Percentiles rank a stretch among this genome's conserved stretches.
These are phyloP conservation scores for Galerina sulciceps DNA, from an alignment of 768 basidiomycete species.

Conservation along the genomic window DNA sequence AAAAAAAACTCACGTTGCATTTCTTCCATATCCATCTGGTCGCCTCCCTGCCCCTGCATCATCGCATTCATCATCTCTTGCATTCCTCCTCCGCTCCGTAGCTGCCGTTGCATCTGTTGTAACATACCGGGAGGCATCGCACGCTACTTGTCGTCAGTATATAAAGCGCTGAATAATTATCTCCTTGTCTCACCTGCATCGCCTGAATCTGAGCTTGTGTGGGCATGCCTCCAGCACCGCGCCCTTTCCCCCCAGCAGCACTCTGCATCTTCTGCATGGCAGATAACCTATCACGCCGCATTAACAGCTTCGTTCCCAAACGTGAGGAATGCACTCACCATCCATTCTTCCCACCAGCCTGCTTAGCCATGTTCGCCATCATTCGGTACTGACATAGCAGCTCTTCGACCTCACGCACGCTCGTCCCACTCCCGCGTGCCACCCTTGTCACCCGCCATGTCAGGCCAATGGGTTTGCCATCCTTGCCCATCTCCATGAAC, in stretches of 20 bases:
- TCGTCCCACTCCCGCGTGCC: conserved; percentile 92
- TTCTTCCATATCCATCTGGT: conserved; percentile 91
- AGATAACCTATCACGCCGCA: conserved; percentile 56
- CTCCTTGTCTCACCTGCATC: conserved; percentile 70
- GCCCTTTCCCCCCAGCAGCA: conserved; percentile 83
- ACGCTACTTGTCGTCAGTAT: conserved; percentile 52
- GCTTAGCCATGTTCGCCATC: conserved; percentile 99
- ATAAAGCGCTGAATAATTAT: neutral
- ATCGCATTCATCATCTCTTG: conserved; percentile 98
- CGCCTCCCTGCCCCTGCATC: conserved; percentile 94
- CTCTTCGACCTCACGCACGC: conserved; percentile 97
- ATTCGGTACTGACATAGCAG: conserved; percentile 94
- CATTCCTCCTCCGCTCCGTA: conserved; percentile 85
- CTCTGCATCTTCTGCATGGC: conserved; percentile 94
- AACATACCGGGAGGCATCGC: conserved; percentile 95
- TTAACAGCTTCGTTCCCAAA: neutral
- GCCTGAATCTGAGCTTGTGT: conserved; percentile 93
- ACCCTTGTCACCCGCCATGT: conserved; percentile 92
- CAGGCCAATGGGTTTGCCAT: conserved; percentile 82
- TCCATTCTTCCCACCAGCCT: conserved; percentile 96
- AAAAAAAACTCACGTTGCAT: conserved; percentile 73
- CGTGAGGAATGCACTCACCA: conserved; percentile 54
- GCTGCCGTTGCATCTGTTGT: conserved; percentile 87
- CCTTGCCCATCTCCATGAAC: conserved; percentile 86
- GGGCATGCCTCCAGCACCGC: conserved; percentile 87